phyloP scores from a whole-genome alignment of 179 eudicot genomes.

The Pouteria campechiana region DNA sequence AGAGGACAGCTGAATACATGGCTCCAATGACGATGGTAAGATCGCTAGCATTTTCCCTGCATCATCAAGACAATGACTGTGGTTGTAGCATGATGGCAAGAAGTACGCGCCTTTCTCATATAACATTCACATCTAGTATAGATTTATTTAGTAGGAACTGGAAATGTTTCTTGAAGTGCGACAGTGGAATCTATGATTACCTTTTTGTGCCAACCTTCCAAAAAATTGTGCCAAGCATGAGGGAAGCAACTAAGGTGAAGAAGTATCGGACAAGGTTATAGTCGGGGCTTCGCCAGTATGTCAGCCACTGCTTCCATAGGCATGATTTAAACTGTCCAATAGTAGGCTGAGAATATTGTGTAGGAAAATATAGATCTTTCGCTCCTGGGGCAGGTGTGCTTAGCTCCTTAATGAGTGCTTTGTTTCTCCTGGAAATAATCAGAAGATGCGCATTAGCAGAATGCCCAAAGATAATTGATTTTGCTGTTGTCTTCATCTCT shows the following conservation, averaged over 20 bases:
- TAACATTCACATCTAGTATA: no score
- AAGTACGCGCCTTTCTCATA: no score
- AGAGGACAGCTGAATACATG: constrained; percentile 69
- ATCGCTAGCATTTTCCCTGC: constrained; percentile 44
- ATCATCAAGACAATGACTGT: background rate
- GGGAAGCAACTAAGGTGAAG: constrained; percentile 66
- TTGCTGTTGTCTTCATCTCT: no score
- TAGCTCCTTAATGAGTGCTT: constrained; percentile 59
- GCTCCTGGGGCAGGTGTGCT: constrained; percentile 53
- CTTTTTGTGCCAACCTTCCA: constrained; percentile 63
- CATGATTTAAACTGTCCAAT: constrained; percentile 80
- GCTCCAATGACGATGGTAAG: constrained; percentile 70
- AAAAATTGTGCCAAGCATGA: constrained; percentile 62
- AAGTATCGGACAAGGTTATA: constrained; percentile 74
- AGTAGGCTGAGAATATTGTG: constrained; percentile 50
- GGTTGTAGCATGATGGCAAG: no score
- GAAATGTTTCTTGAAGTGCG: no score
- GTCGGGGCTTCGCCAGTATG: constrained; percentile 92
- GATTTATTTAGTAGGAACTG: no score
- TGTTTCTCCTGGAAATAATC: constrained; percentile 40
- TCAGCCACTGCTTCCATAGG: constrained; percentile 90
- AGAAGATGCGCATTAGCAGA: background rate
- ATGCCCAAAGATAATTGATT: no score
- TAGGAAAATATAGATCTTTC: constrained; percentile 52
- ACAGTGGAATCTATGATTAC: no score